Evolutionary conservation across 106 monocot species (phyloP).

Genomic region (Acanthochlamys bracteata): DNA sequence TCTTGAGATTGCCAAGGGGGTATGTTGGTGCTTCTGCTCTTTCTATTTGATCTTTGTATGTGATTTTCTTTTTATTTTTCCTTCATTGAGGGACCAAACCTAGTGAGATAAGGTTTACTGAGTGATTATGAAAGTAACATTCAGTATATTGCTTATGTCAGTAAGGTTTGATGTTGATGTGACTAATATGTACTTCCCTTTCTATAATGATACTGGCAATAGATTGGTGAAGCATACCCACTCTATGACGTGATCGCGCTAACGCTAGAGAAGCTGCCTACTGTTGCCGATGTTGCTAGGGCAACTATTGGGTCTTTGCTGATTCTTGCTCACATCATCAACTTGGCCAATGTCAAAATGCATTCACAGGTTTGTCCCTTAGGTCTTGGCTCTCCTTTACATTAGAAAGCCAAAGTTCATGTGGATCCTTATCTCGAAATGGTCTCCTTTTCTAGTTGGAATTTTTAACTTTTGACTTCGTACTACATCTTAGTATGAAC

Average conservation of each 20-base stretch:
- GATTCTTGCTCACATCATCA: conserved; percentile 79
- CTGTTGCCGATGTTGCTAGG: conserved; percentile 46
- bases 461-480: too few relatives aligned
- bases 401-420: too few relatives aligned
- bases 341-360: conserved; percentile 31
- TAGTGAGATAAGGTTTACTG: too few relatives aligned
- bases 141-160: too few relatives aligned
- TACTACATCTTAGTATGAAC: too few relatives aligned
- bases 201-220: conserved; percentile 7
- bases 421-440: too few relatives aligned
- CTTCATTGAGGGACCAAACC: too few relatives aligned
- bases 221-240: conserved; percentile 65
- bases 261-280: conserved; percentile 66
- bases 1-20: conserved; percentile 81
- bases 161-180: too few relatives aligned
- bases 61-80: not conserved
- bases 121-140: too few relatives aligned
- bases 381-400: too few relatives aligned
- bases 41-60: not conserved
- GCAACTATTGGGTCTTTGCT: conserved; percentile 80
- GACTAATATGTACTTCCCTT: not conserved
- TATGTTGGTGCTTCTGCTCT: conserved; percentile 8
- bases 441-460: too few relatives aligned
- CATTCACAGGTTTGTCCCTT: conserved; percentile 36
- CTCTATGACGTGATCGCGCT: conserved; percentile 89